A percentile compares a stretch with the other conserved stretches of the same genome.
Evolutionary conservation across 306 rosid species (phyloP).

Genomic region (Acmispon strigosus): DNA sequence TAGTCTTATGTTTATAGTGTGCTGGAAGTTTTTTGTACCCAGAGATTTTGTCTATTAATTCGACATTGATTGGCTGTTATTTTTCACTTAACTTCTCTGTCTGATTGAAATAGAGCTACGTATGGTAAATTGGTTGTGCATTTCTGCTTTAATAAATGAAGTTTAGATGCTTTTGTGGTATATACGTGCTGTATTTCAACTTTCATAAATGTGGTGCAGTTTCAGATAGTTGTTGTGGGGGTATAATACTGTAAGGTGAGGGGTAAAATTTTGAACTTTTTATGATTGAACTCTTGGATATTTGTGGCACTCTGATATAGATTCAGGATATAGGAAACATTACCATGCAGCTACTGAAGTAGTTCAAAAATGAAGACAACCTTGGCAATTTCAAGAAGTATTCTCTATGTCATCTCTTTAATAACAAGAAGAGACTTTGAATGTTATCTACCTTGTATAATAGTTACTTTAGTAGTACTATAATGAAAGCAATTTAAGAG

Average conservation of each 20-base stretch:
- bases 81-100: not conserved
- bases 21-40: not conserved
- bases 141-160: not conserved
- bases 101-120: conserved; percentile 6
- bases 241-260: not conserved
- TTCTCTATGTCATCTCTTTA: no score
- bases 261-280: not conserved
- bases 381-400: no score
- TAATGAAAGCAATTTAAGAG: no score
- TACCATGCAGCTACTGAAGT: not conserved
- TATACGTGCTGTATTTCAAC: not conserved
- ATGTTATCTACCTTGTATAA: no score
- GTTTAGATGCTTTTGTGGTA: conserved; percentile 13
- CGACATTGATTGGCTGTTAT: not conserved
- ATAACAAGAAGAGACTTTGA: no score
- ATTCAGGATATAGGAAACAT: not conserved
- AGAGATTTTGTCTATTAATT: not conserved
- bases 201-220: not conserved
- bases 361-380: not conserved
- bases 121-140: not conserved
- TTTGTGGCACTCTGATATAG: no score
- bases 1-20: not conserved
- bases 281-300: no score
- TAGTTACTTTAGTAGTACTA: no score
- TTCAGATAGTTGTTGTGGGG: not conserved